phyloP scores from a whole-genome alignment of 345 rosid species.

The Linum lewisii region DNA sequence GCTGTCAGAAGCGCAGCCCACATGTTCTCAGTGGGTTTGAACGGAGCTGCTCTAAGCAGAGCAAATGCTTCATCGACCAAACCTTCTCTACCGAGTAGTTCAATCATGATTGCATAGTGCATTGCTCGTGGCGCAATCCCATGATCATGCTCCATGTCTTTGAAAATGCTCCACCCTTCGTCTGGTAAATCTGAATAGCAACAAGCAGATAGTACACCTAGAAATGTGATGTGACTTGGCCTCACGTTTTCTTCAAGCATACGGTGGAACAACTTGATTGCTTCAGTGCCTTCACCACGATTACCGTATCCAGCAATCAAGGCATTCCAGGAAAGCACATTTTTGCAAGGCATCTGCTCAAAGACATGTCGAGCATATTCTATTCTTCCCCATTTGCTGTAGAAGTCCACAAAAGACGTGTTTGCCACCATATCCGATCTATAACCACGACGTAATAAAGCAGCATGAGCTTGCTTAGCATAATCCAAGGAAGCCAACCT shows the following conservation, averaged over 20 bases:
- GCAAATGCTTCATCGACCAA: slow-evolving; percentile 77
- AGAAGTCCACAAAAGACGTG: slow-evolving; percentile 78
- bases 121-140: slow-evolving; percentile 74
- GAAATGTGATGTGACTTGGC: slow-evolving; percentile 77
- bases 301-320: slow-evolving; percentile 74
- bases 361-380: slow-evolving; percentile 65
- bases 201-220: slow-evolving; percentile 70
- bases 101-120: slow-evolving; percentile 79
- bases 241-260: slow-evolving; percentile 43
- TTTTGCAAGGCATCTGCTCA: slow-evolving; percentile 57
- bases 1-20: slow-evolving; percentile 92
- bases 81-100: slow-evolving; percentile 67
- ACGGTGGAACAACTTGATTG: slow-evolving; percentile 55
- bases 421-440: slow-evolving; percentile 63
- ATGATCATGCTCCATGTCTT: slow-evolving; percentile 51
- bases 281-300: slow-evolving; percentile 64
- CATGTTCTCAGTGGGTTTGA: slow-evolving; percentile 68
- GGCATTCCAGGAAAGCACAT: slow-evolving; percentile 77
- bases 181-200: slow-evolving; percentile 59
- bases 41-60: slow-evolving; percentile 49
- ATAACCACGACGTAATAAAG: slow-evolving; percentile 55
- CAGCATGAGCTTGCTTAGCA: slow-evolving; percentile 82
- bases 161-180: slow-evolving; percentile 67
- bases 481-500: slow-evolving; percentile 63
- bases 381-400: slow-evolving; percentile 91